These are phyloP conservation scores for Yamadazyma endophytica DNA, from an alignment of 805 yeast genomes.

Conservation along the genomic window DNA sequence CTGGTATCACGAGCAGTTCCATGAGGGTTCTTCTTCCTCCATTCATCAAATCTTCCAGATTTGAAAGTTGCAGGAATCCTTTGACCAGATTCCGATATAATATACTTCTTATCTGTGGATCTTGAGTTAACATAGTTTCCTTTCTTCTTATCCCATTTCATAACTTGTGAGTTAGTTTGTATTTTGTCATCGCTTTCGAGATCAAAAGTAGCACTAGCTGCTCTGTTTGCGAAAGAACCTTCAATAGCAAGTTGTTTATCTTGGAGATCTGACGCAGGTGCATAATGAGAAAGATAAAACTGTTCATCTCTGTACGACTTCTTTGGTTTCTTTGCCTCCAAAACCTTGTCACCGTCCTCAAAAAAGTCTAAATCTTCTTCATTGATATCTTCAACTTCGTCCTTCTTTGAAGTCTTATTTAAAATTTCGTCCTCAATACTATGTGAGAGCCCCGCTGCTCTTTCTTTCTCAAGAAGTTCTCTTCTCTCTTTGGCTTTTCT, in stretches of 20 bases:
- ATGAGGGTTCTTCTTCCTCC: conserved; percentile 59
- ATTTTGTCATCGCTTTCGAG: conserved; percentile 72
- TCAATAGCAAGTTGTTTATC: conserved; percentile 65
- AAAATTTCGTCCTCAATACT: conserved; percentile 70
- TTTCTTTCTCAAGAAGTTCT: conserved; percentile 66
- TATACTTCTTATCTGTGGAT: conserved; percentile 79
- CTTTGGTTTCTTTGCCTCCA: conserved; percentile 25
- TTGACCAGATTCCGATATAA: conserved; percentile 93
- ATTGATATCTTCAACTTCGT: conserved; percentile 32
- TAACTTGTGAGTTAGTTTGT: conserved; percentile 64
- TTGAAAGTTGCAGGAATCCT: conserved; percentile 86
- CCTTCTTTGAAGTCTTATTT: conserved; percentile 34
- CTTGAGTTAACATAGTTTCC: conserved; percentile 82
- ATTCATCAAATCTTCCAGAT: conserved; percentile 87
- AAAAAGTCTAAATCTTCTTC: conserved; percentile 49
- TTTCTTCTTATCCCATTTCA: conserved; percentile 91
- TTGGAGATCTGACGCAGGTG: conserved; percentile 73
- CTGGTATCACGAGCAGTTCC: conserved; percentile 2
- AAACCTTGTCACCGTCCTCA: conserved; percentile 48
- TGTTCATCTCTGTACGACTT: conserved; percentile 71
- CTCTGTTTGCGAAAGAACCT: conserved; percentile 74
- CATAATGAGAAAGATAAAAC: conserved; percentile 83
- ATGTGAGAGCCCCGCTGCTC: conserved; percentile 71
- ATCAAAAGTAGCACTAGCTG: conserved; percentile 83
- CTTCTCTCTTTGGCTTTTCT: conserved; percentile 67